Base-by-base conservation (phyloP, 768 basidiomycete genomes). In the Xerocomellus intermedius region DNA sequence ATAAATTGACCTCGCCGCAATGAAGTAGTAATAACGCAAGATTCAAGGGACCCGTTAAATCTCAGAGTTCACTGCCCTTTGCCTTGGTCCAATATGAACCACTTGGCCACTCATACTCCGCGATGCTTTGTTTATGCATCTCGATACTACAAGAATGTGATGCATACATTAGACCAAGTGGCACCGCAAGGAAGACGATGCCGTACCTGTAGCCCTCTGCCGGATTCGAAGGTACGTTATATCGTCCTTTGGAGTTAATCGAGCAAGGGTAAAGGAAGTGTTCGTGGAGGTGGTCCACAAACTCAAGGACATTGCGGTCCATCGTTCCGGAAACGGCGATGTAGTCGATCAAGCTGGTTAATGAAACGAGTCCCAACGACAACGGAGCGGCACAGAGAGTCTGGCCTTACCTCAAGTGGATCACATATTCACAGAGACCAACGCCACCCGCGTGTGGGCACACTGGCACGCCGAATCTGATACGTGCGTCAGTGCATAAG, bases 361-460 rank as follows among this genome's bases (percentile, higher is more conserved):
- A 16, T 5, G n/a, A 32, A 48, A 54, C 43, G 43, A 13, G 50
- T 24, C n/a, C 30, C 44, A 57, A 39, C 39, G 13, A 63, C 37
- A 2, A 48, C 36, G 43, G 41, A 42, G n/a, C 5, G 13, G n/a
- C n/a, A 2, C 14, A 17, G 19, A 35, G 8, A 36, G 24, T 13
- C 7, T 17, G 35, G n/a, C 56, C 28, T 28, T 60, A 82, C 88
- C 86, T 89, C 48, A 92, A 71, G 66, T 94, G 91, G 58, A 95
- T 91, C 37, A 91, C 90, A 70, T 94, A 92, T 77, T 96, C 94
- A 66, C 94, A 97, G 19, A 98, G 77, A 2, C 95, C 95, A 42
- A 98, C 94, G 57, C 95, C 95, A 37, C 95, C 95, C 0, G 95
- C 94, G 68, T 98, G 95, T 10, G 95, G 95, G 66, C 93, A 96